Evolutionary conservation across 495 filamentous ascomycete species (phyloP), one percentile per base, ranked within the genome.

Genomic region (Penicillium pancosmium): DNA sequence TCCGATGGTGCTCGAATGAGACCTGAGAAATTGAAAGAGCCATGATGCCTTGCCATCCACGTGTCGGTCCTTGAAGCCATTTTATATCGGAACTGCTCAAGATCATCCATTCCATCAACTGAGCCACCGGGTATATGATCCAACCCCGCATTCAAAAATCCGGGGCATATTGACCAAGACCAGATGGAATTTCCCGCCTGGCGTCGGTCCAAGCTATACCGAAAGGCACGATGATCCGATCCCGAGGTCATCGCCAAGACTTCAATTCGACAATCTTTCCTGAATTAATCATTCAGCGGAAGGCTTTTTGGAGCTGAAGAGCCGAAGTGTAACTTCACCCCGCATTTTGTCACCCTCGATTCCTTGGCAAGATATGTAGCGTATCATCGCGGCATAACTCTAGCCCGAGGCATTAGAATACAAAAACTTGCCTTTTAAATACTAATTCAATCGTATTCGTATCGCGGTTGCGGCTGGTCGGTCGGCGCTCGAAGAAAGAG

Each of bases 1-100:
- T 48, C 12, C 46, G 46, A 27, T 48, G 46, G 46, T 48, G 46
- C 46, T 48, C 46, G 13, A 48, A 48, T 12, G 46, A 48, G 46
- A 48, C 46, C 21, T 48, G 46, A 13, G 46, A 48, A 27, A 48
- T 23, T 13, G 46, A 48, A 27, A 48, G 46, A 13, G 46, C 46
- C 46, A 48, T 48, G 9, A 5, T 48, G 46, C 21, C 11, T 23
- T 1, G 46, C 12, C 12, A 12, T 48, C 11, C 11, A 48, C 9
- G 3, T 9, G 23, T 27, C n/a, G 11, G 6, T 10, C 3, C 21
- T 25, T 3, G 41, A 44, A 44, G 41, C 41, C 41, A 44, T 19
- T 44, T 44, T 44, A 16, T 44, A 44, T 16, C 1, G 36, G 4
- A 44, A 44, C 16, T 44, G 5, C 16, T 16, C 41, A 44, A 12